Conservation (phyloP, 176 grass and related monocot species). For the Triticum dicoccoides region DNA sequence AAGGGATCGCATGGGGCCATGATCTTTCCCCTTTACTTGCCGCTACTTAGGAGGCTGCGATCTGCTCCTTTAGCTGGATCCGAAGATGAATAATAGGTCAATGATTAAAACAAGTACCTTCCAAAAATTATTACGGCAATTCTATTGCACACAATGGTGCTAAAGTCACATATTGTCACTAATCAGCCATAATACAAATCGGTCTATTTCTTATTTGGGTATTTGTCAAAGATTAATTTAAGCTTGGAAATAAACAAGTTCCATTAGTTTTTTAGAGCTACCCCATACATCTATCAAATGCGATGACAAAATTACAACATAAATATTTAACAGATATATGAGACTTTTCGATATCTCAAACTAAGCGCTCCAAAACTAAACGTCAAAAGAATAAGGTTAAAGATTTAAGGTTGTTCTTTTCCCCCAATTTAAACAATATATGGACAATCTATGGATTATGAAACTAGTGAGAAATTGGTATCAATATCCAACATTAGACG, state of each 20-base stretch:
- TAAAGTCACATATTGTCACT: no score
- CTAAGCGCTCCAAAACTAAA: neutral
- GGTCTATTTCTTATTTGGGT: neutral
- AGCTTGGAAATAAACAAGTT: neutral
- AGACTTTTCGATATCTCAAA: no score
- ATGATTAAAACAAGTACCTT: no score
- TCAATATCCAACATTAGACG: neutral
- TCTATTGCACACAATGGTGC: no score
- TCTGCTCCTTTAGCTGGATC: no score
- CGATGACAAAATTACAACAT: neutral
- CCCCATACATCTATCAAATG: neutral
- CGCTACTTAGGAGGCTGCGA: no score
- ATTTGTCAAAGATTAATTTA: neutral
- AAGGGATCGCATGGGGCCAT: no score
- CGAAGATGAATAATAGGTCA: no score
- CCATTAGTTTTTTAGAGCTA: neutral
- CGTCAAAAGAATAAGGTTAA: no score
- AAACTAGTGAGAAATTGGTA: neutral
- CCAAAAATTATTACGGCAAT: no score
- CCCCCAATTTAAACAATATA: neutral
- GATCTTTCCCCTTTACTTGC: no score
- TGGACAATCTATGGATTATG: neutral
- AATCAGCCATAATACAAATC: neutral
- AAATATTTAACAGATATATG: neutral
- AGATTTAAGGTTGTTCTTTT: no score